Conservation (phyloP, 192 early-diverging fungal species). For the Coemansia sp. region DNA sequence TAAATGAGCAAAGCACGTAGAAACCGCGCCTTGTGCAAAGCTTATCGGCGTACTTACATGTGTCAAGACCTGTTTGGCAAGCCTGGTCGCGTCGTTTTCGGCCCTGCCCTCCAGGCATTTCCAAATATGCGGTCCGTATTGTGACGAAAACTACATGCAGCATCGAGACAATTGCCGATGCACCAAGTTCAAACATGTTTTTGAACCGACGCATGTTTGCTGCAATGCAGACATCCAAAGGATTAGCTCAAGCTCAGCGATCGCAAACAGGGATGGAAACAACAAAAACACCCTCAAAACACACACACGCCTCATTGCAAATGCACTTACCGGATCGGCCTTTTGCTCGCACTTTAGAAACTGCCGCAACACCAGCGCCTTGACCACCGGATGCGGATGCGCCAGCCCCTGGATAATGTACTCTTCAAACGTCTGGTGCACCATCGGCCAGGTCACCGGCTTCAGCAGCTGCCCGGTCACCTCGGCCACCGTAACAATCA, state of each 20-base stretch:
- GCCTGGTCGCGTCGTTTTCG: slow-evolving; percentile 33
- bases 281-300: not conserved
- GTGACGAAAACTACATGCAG: slow-evolving; percentile 32
- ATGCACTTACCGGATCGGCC: slow-evolving; percentile 37
- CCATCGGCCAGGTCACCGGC: slow-evolving; percentile 45
- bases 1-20: too few species aligned
- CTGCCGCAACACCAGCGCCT: slow-evolving; percentile 42
- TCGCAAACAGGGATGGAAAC: not conserved
- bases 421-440: slow-evolving; percentile 51
- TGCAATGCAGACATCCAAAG: not conserved
- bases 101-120: slow-evolving; percentile 31
- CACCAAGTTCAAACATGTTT: not conserved
- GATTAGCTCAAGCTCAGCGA: not conserved
- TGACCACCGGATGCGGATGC: slow-evolving; percentile 45
- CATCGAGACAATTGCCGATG: slow-evolving; percentile 2
- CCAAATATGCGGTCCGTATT: slow-evolving; percentile 47
- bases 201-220: not conserved
- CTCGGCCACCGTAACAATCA: slow-evolving; percentile 38
- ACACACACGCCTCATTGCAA: not conserved
- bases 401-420: slow-evolving; percentile 50
- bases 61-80: slow-evolving; percentile 29
- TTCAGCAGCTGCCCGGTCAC: slow-evolving; percentile 39
- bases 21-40: not conserved
- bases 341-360: slow-evolving; percentile 41
- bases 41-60: not conserved